phyloP scores from a whole-genome alignment of 148 eudicot species.

The Mesembryanthemum crystallinum region DNA sequence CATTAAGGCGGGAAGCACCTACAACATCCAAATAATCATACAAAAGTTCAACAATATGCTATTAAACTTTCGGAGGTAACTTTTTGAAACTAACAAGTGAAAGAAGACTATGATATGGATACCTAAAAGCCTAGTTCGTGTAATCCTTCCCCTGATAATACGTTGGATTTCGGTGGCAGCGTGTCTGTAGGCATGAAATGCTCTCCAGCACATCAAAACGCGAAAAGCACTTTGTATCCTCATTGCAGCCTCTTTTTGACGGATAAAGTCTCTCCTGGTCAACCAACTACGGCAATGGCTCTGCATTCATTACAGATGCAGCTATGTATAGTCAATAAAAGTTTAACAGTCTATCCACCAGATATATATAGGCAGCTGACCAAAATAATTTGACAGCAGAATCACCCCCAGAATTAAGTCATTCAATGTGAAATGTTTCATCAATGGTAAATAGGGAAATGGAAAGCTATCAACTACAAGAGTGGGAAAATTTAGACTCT shows the following conservation, averaged over 20 bases:
- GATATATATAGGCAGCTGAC: conserved; percentile 5
- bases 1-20: conserved; percentile 54
- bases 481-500: not conserved
- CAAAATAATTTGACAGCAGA: not conserved
- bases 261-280: conserved; percentile 41
- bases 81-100: not conserved
- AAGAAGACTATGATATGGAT: not conserved
- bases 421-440: no score
- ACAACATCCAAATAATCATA: conserved; percentile 16
- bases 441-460: not conserved
- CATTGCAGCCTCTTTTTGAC: conserved; percentile 48
- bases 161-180: conserved; percentile 75
- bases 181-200: conserved; percentile 30
- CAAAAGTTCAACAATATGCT: conserved; percentile 12
- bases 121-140: conserved; percentile 68
- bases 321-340: not conserved
- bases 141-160: conserved; percentile 55
- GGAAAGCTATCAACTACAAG: not conserved
- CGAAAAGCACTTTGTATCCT: conserved; percentile 57
- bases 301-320: conserved; percentile 35
- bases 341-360: not conserved
- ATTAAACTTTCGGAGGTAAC: not conserved
- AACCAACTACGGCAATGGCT: conserved; percentile 62
- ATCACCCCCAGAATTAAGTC: not conserved
- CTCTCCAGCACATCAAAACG: conserved; percentile 28